Evolutionary conservation across 169 alveolate genomes (phyloP), one percentile per base, ranked within the genome.

Genomic region (Plasmodium chabaudi): DNA sequence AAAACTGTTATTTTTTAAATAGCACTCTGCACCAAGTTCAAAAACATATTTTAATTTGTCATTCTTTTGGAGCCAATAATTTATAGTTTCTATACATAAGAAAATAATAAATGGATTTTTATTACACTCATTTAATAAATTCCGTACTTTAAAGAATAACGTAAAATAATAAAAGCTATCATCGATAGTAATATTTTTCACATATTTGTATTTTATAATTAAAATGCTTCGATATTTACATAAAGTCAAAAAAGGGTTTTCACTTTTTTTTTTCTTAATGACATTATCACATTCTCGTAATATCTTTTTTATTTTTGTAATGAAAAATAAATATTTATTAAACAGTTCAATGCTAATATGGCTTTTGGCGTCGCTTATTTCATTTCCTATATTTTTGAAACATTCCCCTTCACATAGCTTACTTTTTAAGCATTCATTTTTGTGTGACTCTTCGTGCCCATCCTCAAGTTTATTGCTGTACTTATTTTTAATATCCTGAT

Each of bases 161-260:
- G 70, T 1, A 59, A 86, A 86, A 71, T 86, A 86, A 69, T 86
- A 67, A 23, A 86, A 59, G 23, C 17, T 86, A 6, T 71, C 91
- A 86, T 53, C 59, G 51, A 70, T 27, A 27, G 51, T 49, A 9
- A 70, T 21, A 63, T 55, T 49, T 53, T 9, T 86, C 49, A 86
- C 68, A 86, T 86, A 21, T 86, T 86, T 86, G 64, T 86, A 86
- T 70, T 86, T 86, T 86, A 86, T 71, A 70, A 86, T 69, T 60
- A 86, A 70, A 57, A 69, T 71, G 42, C 91, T 86, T 70, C 91
- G 69, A 86, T 86, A 86, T 69, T 86, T 86, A 70, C 91, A 86
- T 34, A 86, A 86, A 21, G 39, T 61, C 71, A 86, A 86, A 61
- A 86, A 86, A 19, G 91, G 91, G 12, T 86, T 70, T 44, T 86